phyloP scores from a whole-genome alignment of 2,329 filamentous ascomycete species.

The Claviceps maximensis region DNA sequence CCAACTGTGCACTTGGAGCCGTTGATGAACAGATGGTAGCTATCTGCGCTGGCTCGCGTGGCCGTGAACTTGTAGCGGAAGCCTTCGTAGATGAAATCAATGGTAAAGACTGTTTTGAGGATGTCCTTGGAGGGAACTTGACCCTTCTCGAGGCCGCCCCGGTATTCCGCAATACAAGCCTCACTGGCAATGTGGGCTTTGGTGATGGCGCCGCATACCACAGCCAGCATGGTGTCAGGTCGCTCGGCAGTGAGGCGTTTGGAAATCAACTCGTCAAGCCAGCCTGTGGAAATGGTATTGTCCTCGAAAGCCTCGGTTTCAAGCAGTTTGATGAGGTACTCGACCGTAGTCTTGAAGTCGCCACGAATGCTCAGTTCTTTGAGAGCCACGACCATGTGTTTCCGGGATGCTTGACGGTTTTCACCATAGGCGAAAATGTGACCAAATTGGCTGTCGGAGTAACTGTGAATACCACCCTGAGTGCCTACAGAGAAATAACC shows the following conservation, averaged over 20 bases:
- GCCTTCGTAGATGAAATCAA: slow-evolving; percentile 98
- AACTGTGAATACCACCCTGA: slow-evolving; percentile 94
- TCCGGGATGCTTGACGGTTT: slow-evolving; percentile 87
- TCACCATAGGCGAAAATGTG: slow-evolving; percentile 99
- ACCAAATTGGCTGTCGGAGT: slow-evolving; percentile 97
- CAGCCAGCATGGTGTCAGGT: slow-evolving; percentile 84
- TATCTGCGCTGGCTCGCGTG: slow-evolving; percentile 80
- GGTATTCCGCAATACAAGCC: slow-evolving; percentile 74
- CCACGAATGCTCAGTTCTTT: slow-evolving; percentile 99
- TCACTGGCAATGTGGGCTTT: slow-evolving; percentile 95
- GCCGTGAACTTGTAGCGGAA: slow-evolving; percentile 96
- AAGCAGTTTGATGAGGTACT: slow-evolving; percentile 96
- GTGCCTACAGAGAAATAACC: slow-evolving; percentile 99
- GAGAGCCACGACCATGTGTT: slow-evolving; percentile 97
- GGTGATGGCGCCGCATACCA: slow-evolving; percentile 87
- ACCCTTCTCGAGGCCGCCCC: slow-evolving; percentile 81
- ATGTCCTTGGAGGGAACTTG: slow-evolving; percentile 95
- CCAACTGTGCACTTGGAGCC: slow-evolving; percentile 92
- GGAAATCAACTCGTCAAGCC: slow-evolving; percentile 96
- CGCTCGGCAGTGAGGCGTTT: slow-evolving; percentile 95
- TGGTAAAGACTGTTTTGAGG: slow-evolving; percentile 90
- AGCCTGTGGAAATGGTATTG: slow-evolving; percentile 97
- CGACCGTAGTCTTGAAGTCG: slow-evolving; percentile 96
- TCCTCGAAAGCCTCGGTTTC: slow-evolving; percentile 98
- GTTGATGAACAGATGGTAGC: slow-evolving; percentile 97